A percentile compares a stretch with the other conserved stretches of the same genome.
phyloP scores from a whole-genome alignment of 495 filamentous ascomycete species.

The Tetracladium marchalianum region DNA sequence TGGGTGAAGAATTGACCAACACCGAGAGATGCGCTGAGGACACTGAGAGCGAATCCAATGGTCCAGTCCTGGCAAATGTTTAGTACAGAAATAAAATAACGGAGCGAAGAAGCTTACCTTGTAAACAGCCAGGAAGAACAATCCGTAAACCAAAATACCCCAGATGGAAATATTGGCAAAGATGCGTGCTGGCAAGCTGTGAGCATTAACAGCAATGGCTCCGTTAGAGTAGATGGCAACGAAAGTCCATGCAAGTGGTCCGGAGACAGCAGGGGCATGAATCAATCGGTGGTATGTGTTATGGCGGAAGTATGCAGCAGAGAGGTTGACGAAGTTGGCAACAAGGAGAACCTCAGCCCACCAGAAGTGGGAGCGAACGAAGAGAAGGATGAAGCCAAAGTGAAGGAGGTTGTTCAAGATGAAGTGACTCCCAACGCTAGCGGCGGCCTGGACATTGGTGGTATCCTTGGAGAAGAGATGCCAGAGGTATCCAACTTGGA shows the following conservation, averaged over 20 bases:
- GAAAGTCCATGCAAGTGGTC: constrained; percentile 75
- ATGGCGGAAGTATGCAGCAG: constrained; percentile 70
- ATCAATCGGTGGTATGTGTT: constrained; percentile 54
- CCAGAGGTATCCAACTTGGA: constrained; percentile 65
- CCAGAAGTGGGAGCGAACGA: constrained; percentile 61
- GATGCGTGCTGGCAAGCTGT: constrained; percentile 52
- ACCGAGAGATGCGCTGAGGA: constrained; percentile 64
- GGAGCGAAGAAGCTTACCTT: constrained; percentile 32
- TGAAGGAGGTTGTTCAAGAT: constrained; percentile 75
- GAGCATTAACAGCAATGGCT: constrained; percentile 57
- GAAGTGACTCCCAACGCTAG: constrained; percentile 72
- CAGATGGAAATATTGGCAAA: constrained; percentile 82
- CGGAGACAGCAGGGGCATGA: constrained; percentile 62
- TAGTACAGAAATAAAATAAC: background rate
- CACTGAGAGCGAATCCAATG: constrained; percentile 66
- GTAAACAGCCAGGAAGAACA: constrained; percentile 57
- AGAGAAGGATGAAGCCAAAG: constrained; percentile 71
- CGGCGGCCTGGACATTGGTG: constrained; percentile 53
- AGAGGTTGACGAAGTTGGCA: constrained; percentile 72
- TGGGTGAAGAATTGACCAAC: constrained; percentile 64
- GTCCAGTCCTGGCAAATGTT: constrained; percentile 53
- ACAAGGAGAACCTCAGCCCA: constrained; percentile 67
- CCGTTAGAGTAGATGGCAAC: constrained; percentile 82
- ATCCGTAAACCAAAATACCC: constrained; percentile 61
- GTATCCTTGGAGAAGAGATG: constrained; percentile 61